Base-by-base conservation (phyloP, 148 eudicot genomes). In the Beta vulgaris region DNA sequence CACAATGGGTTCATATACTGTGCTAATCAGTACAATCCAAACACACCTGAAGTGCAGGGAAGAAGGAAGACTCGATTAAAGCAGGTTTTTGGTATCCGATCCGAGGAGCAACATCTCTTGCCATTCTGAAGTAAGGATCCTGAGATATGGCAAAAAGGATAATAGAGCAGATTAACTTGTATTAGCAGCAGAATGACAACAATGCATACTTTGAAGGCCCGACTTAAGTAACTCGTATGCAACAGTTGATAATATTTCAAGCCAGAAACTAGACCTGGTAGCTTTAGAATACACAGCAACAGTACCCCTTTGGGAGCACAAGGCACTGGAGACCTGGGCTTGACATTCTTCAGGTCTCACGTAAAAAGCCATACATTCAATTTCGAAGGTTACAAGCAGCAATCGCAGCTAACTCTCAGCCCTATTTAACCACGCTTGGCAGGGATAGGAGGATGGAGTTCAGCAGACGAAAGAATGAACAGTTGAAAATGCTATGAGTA, bases 91-190 rank as follows among this genome's bases (percentile, higher is more conserved):
- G 86, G 84, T 89, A 90, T 49, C 96, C 97, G 78, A 95, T 46
- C 49, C 97, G 90, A 68, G 98, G 98, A 80, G 98, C 98, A 75
- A 95, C 98, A 85, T 95, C 98, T 71, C 98, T 83, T n/a, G 98
- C 92, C 98, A 95, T 92, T 80, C 98, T 79, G 79, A 95, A 95
- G 85, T 90, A 95, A 76, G 98, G 98, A 86, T 95, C 98, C 98
- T 95, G 89, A 73, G 78, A 77, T 62, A 49, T 44, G 61, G 53
- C 28, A 68, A 74, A 53, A 70, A 48, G 36, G 61, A 71, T 69
- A 44, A 53, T 34, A 63, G 53, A 69, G 58, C 23, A 70, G 42
- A 28, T 67, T 55, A 82, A 42, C 28, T 37, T 71, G n/a, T 58
- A 23, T 25, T 11, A 48, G 31, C 53, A 74, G 54, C 44, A 35